Base-by-base conservation (phyloP, 2,329 filamentous ascomycete genomes). In the Pseudofabraea citricarpa region DNA sequence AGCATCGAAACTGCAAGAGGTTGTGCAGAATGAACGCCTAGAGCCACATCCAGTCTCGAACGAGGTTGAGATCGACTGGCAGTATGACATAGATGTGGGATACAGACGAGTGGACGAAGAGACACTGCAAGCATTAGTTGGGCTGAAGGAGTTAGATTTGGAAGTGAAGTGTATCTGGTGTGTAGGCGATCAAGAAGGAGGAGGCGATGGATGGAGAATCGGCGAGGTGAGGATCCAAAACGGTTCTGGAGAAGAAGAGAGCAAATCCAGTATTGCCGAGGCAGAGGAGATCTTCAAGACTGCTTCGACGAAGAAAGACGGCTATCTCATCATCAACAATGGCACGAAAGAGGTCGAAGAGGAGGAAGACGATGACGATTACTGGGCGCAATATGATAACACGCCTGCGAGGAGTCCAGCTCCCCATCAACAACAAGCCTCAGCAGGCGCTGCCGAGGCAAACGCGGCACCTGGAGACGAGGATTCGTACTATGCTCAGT, bases 11-110 rank as follows among this genome's bases (percentile, higher is more conserved):
- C 71, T 91, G 15, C 70, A 74, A n/a, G 69, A 77, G 45, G 68
- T 84, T 12, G 79, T 81, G 23, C 73, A 75, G 53, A 73, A 75
- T 44, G 77, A 85, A 41, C 67, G 74, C 36, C 69, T 91, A 23
- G 85, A 90, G 61, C 85, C 85, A n/a, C 87, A 93, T 56, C 87
- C 87, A 3, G 79, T 85, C 4, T 89, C 85, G 2, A 87, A 86
- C 42, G 86, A 90, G 62, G 77, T 91, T 42, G 87, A 91, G 65
- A 65, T 90, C 16, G 75, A 80, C 55, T 73, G 62, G 61, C 83
- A 88, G 41, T 73, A 76, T 72, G 83, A 88, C 44, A 74, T 79
- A 6, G 71, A 79, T 46, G 71, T 73, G 21, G 72, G 75, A 41
- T 91, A 83, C 65, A 72, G 78, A 47, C 73, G 85, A n/a, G 61